phyloP scores from a whole-genome alignment of 352 stramenopile species.

The Pythium sp. region DNA sequence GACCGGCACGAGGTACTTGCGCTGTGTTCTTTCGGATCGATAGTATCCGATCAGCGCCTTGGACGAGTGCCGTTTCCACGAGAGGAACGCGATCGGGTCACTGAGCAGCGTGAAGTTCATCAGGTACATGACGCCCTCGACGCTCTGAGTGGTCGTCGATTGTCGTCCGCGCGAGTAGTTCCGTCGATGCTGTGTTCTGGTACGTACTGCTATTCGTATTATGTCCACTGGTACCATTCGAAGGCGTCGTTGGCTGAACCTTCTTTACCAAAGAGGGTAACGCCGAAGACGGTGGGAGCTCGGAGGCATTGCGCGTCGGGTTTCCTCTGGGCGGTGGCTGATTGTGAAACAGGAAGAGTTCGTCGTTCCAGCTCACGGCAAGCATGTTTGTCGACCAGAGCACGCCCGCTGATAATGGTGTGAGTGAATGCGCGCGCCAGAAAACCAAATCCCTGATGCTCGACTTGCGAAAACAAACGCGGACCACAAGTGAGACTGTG shows the following conservation, averaged over 20 bases:
- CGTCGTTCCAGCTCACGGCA: conserved; percentile 14
- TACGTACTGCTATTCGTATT: too few relatives aligned
- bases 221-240: too few relatives aligned
- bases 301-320: too few relatives aligned
- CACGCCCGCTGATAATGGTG: conserved; percentile 7
- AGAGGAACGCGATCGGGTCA: conserved; percentile 1
- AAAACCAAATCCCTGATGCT: not conserved
- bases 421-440: conserved; percentile 9
- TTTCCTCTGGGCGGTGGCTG: too few relatives aligned
- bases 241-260: too few relatives aligned
- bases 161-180: not conserved
- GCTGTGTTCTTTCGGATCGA: too few relatives aligned
- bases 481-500: not conserved
- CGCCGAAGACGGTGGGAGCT: too few relatives aligned
- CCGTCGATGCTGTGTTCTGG: too few relatives aligned
- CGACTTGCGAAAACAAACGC: not conserved
- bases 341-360: not conserved
- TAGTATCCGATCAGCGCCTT: not conserved
- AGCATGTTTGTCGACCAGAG: conserved; percentile 11
- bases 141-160: conserved; percentile 1
- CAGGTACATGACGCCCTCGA: conserved; percentile 7
- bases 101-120: conserved; percentile 18
- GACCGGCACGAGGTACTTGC: too few relatives aligned
- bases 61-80: not conserved
- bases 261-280: too few relatives aligned